phyloP scores from a whole-genome alignment of 2,329 filamentous ascomycete species.

The Monosporascus sp. region DNA sequence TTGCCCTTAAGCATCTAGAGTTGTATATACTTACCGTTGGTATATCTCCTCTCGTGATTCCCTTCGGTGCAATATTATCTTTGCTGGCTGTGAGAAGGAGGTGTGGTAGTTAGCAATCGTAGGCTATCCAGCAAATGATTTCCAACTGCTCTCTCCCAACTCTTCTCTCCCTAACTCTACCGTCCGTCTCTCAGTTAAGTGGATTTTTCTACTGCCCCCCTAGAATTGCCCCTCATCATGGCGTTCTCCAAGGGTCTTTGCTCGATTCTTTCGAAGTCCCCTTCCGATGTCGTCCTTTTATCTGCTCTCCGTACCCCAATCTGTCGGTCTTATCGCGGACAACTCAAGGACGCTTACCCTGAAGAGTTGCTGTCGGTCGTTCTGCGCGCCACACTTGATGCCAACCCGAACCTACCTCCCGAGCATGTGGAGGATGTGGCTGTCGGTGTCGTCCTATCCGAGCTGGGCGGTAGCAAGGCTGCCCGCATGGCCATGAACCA shows the following conservation, averaged over 20 bases:
- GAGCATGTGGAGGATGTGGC: slow-evolving; percentile 71
- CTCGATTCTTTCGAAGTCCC: slow-evolving; percentile 70
- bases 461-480: slow-evolving; percentile 85
- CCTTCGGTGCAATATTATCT: no score
- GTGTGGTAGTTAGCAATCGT: no score
- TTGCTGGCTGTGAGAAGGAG: no score
- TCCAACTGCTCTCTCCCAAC: no score
- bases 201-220: background rate
- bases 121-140: no score
- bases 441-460: slow-evolving; percentile 83
- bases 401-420: slow-evolving; percentile 67
- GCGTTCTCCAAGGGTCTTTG: slow-evolving; percentile 61
- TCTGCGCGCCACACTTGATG: slow-evolving; percentile 61
- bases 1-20: no score
- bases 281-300: slow-evolving; percentile 80
- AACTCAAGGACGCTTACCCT: slow-evolving; percentile 81
- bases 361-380: slow-evolving; percentile 76
- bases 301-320: slow-evolving; percentile 87
- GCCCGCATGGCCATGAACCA: slow-evolving; percentile 88
- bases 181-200: background rate
- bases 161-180: no score
- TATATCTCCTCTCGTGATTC: no score
- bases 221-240: slow-evolving; percentile 29
- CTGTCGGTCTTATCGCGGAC: slow-evolving; percentile 76
- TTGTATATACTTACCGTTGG: no score